Evolutionary conservation across 371 early-diverging fungal species (phyloP).

Genomic region (Chytridium lagenaria): DNA sequence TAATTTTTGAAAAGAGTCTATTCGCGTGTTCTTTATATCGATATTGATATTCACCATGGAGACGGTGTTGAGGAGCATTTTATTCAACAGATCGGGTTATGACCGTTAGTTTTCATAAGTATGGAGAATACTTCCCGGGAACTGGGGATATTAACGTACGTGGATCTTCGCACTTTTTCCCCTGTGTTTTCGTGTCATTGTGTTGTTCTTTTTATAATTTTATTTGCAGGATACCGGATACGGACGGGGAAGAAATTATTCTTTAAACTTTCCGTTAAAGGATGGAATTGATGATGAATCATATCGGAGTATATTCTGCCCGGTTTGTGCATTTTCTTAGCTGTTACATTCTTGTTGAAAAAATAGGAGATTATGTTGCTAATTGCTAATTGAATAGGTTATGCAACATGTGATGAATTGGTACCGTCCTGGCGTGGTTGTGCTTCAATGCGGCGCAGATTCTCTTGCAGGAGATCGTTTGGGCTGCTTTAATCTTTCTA

Average conservation of each 20-base stretch:
- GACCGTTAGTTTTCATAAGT: constrained; percentile 99
- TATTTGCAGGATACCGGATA: constrained; percentile 76
- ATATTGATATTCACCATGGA: constrained; percentile 99
- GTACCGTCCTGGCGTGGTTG: constrained; percentile 95
- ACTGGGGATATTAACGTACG: constrained; percentile 86
- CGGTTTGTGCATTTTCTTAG: too few relatives aligned
- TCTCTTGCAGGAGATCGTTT: constrained; percentile 98
- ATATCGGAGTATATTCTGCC: constrained; percentile 89
- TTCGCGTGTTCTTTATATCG: constrained; percentile 97
- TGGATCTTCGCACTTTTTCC: background rate
- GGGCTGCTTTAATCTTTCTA: constrained; percentile 98
- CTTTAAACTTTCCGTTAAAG: constrained; percentile 97
- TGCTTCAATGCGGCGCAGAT: constrained; percentile 99
- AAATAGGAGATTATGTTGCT: too few relatives aligned
- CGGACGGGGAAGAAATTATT: constrained; percentile 87
- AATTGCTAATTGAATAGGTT: constrained; percentile 62
- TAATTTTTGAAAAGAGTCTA: constrained; percentile 66
- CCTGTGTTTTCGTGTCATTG: background rate
- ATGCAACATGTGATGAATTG: constrained; percentile 90
- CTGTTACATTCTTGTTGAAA: too few relatives aligned
- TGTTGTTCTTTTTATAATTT: background rate
- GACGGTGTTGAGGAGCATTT: constrained; percentile 99
- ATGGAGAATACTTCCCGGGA: constrained; percentile 99
- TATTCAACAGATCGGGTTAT: constrained; percentile 99
- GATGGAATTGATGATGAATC: constrained; percentile 97